Base-by-base conservation (phyloP, 257 asterid genomes). In the Nicotiana attenuata region DNA sequence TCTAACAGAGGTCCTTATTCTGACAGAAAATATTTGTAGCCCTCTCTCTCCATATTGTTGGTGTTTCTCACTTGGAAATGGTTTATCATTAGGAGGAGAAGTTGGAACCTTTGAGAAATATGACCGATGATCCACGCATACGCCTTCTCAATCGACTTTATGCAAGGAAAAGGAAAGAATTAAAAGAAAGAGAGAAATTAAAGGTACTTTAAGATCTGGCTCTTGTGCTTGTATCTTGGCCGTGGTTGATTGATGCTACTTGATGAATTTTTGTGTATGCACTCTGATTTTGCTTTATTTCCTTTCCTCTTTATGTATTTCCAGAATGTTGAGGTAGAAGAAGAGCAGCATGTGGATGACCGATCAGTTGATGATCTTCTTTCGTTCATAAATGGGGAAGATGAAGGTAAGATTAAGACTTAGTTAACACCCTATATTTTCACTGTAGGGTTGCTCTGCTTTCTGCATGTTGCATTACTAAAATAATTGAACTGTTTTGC, bases 341-440 rank as follows among this genome's bases (percentile, higher is more conserved):
- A 90, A 90, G 98, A 90, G 87, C 94, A 52, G 86, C 94, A 52
- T 50, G 92, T 88, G 82, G 99, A 94, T 88, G 92, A 92, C 38
- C 97, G 98, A 63, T 92, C 99, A 78, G 96, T 96, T 75, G 99
- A 96, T 87, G 99, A 96, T 84, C 94, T 96, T 60, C 87, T 96
- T 82, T 92, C 97, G 22, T 96, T 90, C 86, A 96, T 96, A 82
- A 94, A 96, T 85, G 97, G 98, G 81, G 90, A 78, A 79, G 82
- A 85, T 89, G 92, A 80, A 90, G 98, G 97, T 95, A 91, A 29
- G 56, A 53, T 66, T 28, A 22, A 24, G 26, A 53, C 67, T 63
- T 75, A 81, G 33, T 61, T 61, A 64, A 28, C 78, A 41, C 24
- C 57, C 78, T 63, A 63, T 67, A 80, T 35, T 61, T 16, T 60